phyloP scores from a whole-genome alignment of 1,284 basidiomycete genomes.

The Porphyrellus sp. region DNA sequence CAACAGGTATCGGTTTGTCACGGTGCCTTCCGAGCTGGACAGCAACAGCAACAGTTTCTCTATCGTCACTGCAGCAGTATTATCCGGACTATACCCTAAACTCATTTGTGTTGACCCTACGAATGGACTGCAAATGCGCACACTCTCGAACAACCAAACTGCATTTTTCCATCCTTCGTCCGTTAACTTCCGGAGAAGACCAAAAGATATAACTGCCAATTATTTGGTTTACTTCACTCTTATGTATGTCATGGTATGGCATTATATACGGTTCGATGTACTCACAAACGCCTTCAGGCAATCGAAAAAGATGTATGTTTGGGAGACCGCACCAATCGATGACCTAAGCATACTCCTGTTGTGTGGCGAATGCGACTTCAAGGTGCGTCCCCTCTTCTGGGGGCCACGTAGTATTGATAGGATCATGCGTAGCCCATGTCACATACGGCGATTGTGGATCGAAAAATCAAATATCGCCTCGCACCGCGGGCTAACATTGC shows the following conservation, averaged over 20 bases:
- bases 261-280: not conserved
- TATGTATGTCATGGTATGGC: conserved; percentile 53
- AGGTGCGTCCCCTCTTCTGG: conserved; percentile 46
- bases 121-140: conserved; percentile 65
- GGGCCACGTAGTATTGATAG: not conserved
- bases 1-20: conserved; percentile 73
- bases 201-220: conserved; percentile 70
- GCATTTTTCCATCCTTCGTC: conserved; percentile 91
- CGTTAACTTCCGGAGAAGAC: conserved; percentile 73
- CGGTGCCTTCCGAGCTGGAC: conserved; percentile 72
- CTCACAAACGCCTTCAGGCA: conserved; percentile 54
- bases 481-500: conserved; percentile 75
- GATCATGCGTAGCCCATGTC: conserved; percentile 57
- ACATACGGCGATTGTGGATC: conserved; percentile 75
- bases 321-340: conserved; percentile 92
- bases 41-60: conserved; percentile 61
- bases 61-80: conserved; percentile 80
- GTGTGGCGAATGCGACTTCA: conserved; percentile 92
- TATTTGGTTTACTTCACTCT: conserved; percentile 87
- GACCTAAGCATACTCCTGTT: conserved; percentile 81
- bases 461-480: conserved; percentile 77
- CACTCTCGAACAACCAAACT: conserved; percentile 83
- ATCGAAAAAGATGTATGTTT: conserved; percentile 91
- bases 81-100: conserved; percentile 91
- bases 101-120: conserved; percentile 69